Percentiles rank a stretch among this genome's conserved stretches.
phyloP scores from a whole-genome alignment of 495 filamentous ascomycete species.

The Thermothielavioides terrestris region DNA sequence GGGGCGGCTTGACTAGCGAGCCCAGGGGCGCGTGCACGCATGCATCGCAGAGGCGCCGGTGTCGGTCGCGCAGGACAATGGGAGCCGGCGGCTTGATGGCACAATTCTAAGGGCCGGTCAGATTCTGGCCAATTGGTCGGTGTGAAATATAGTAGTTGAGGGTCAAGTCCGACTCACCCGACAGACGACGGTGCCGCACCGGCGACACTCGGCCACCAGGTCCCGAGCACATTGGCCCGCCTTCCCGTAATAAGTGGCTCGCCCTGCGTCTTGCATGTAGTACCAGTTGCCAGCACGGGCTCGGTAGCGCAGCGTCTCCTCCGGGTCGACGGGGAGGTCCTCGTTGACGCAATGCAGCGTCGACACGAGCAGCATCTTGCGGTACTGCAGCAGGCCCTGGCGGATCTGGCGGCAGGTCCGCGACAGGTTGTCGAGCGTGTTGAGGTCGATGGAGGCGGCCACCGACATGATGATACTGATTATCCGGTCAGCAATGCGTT shows the following conservation, averaged over 20 bases:
- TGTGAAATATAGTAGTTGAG: not conserved
- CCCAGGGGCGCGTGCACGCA: conserved; percentile 61
- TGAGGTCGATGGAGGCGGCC: conserved; percentile 68
- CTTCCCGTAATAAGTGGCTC: conserved; percentile 45
- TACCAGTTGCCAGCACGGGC: conserved; percentile 44
- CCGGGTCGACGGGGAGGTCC: conserved; percentile 35
- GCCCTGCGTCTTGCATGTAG: conserved; percentile 37
- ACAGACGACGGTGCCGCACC: conserved; percentile 68
- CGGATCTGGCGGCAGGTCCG: conserved; percentile 72
- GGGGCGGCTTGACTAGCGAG: conserved; percentile 27
- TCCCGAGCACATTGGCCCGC: conserved; percentile 71
- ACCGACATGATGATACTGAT: conserved; percentile 68
- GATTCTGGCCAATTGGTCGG: not conserved
- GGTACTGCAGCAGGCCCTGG: conserved; percentile 64
- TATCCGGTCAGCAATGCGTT: conserved; percentile 20
- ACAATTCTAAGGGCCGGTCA: conserved; percentile 58
- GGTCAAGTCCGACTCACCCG: conserved; percentile 50
- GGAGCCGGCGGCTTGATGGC: conserved; percentile 64
- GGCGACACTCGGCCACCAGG: conserved; percentile 71
- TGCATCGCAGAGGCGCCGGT: conserved; percentile 67
- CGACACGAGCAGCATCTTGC: conserved; percentile 57
- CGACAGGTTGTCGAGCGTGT: conserved; percentile 72
- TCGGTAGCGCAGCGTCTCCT: conserved; percentile 42
- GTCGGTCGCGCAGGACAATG: conserved; percentile 53
- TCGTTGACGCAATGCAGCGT: conserved; percentile 76